Evolutionary conservation across 192 early-diverging fungal species (phyloP), one percentile per base, ranked within the genome.

Genomic region (Backusella luteola): DNA sequence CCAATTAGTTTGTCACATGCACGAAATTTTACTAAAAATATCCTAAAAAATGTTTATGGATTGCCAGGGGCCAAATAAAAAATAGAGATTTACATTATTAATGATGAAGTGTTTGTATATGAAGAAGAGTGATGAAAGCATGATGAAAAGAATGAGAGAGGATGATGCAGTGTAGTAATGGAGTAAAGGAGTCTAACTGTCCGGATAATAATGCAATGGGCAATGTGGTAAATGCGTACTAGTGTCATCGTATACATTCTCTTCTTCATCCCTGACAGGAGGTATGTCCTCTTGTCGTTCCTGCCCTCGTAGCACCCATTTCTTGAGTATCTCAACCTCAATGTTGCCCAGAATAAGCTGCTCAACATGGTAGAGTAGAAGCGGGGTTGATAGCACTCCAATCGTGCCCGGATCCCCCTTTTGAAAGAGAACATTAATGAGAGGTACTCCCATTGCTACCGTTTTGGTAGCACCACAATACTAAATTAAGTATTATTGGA

Each of bases 391-490:
- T 39, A 91, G 77, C 26, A 93, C 80, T 34, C 92, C 92, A 11
- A 71, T 68, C 74, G 81, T 77, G 67, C 80, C 79, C 34, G 85
- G 90, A 38, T 77, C 74, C 2, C 77, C 78, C 23, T 76, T 79
- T 29, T 79, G 75, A 67, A 89, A 92, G 66, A 93, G 79, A n/a
- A 92, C 85, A 73, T 91, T 91, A 79, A 93, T 92, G 66, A 93
- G 83, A 1, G 92, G 92, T 15, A 93, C 89, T 14, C 92, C 92
- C 81, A 93, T 86, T 1, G 92, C 90, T n/a, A 93, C 89, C 1
- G 92, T 91, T 72, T 93, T 93, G 4, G 92, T 93, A 4, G 90
- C 89, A 17, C 87, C 92, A 79, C 90, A 91, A 77, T 89, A 91
- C 79, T 80, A 69, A 11, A 36, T 66, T 8, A 34, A 42, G 46